Base-by-base conservation (phyloP, 257 asterid genomes). In the Solanum piurae region DNA sequence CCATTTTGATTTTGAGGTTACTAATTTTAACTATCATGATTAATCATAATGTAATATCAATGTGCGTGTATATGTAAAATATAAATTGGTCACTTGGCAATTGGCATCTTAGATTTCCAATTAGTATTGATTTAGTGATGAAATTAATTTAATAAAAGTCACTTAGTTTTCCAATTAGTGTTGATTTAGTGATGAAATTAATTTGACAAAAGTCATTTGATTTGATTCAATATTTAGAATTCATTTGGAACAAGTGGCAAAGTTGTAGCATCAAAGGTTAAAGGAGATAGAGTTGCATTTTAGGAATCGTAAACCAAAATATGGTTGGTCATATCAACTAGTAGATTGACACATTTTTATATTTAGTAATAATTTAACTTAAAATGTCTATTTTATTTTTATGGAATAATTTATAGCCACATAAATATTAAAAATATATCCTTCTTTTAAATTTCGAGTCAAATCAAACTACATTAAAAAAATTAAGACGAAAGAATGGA, bases 361-460 rank as follows among this genome's bases (percentile, higher is more conserved):
- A 20, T 20, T 55, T 55, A 55, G 64, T 55, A 7, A 55, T 0
- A 55, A 55, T 55, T 55, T 55, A 20, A 20, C 1, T 20, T 55
- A 55, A 55, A 20, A 55, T 55, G 0, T 0, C 4, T 0, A 55
- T 55, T 55, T 55, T 55, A 55, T 6, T 3, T 0, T 0, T 20
- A 55, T 55, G 0, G 1, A 55, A 55, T 20, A 1, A 55, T 55
- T 20, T 55, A 20, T 55, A 55, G 10, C 5, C 25, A 20, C 0
- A 55, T 2, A 55, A 55, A 1, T 55, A 3, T 55, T 55, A 0
- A 55, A 55, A 55, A 55, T 3, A 0, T 55, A n/a, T 55, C 1
- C 0, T 49, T 46, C 55, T 18, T 20, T 55, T 20, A 20, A 20
- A 55, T 55, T 55, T 55, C 1, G 10, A 18, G 2, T 55, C 1